Evolutionary conservation across 108 stramenopile genomes (phyloP), one percentile per base, ranked within the genome.

Genomic region (Parietichytrium sp.): DNA sequence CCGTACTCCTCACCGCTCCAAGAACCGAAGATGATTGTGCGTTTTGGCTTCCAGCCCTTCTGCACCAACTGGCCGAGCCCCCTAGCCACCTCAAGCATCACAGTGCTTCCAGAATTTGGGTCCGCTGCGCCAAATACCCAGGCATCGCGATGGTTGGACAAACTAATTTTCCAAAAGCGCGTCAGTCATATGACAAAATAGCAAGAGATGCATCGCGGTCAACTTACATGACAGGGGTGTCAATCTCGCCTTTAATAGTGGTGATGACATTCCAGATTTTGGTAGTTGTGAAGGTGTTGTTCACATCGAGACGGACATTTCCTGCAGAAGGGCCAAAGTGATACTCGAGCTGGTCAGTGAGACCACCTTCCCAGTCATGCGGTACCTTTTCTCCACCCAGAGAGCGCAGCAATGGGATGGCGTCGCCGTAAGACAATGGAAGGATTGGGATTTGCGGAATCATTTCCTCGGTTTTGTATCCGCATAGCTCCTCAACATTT

Each of bases 1-100:
- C 90, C 90, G 78, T 87, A 87, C 81, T 91, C 92, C 55, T 92
- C 92, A 55, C 92, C 92, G 48, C 86, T 87, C 92, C 92, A 92
- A 13, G 87, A 88, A 26, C 82, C 61, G n/a, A 92, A 79, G 47
- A 87, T 55, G 48, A 92, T 89, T n/a, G 88, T 82, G 7, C 90
- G 89, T 4, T 47, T 54, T 0, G 90, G 92, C 27, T 30, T 50
- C 92, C 92, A 92, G 7, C 89, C 87, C 15, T 45, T 55, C 47
- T 55, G 52, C 25, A 87, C 4, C 10, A 92, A 83, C 48, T 29
- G 47, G 4, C 89, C 89, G 25, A 92, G 79, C 26, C 89, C 86
- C 45, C 81, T 82, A 16, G 89, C 92, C 1, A 92, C 88, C 79
- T 92, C 92, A 8, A 92, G 26, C 48, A 91, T 52, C n/a, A 85